Evolutionary conservation across 2,329 filamentous ascomycete species (phyloP).

Genomic region (Hymenoscyphus fraxineus): DNA sequence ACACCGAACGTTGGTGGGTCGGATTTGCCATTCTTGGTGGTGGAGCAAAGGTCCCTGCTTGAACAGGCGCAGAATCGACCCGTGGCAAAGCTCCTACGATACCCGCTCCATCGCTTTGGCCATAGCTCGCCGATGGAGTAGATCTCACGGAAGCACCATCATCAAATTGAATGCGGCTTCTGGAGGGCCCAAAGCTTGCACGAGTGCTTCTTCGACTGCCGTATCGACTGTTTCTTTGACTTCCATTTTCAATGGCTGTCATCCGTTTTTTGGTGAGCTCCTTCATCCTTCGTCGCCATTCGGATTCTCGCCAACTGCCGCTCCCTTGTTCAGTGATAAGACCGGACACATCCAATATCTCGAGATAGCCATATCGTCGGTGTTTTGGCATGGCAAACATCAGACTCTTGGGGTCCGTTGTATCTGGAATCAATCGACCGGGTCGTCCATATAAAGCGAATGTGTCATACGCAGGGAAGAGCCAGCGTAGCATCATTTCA

Average conservation of each 20-base stretch:
- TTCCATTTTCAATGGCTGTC: slow-evolving; percentile 53
- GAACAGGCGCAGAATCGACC: slow-evolving; percentile 48
- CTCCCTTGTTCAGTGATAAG: slow-evolving; percentile 78
- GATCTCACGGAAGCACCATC: slow-evolving; percentile 49
- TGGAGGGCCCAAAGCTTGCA: slow-evolving; percentile 50
- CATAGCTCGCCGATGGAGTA: slow-evolving; percentile 44
- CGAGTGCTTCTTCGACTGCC: slow-evolving; percentile 57
- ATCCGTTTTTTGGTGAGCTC: slow-evolving; percentile 80
- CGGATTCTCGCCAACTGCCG: slow-evolving; percentile 72
- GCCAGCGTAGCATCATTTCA: slow-evolving; percentile 87
- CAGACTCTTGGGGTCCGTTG: slow-evolving; percentile 78
- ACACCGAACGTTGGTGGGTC: slow-evolving; percentile 32
- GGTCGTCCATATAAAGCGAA: slow-evolving; percentile 91
- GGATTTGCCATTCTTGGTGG: slow-evolving; percentile 13
- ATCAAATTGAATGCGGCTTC: slow-evolving; percentile 53
- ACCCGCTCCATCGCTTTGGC: slow-evolving; percentile 22
- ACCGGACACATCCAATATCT: slow-evolving; percentile 77
- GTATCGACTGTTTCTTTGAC: slow-evolving; percentile 40
- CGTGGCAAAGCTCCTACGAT: slow-evolving; percentile 31
- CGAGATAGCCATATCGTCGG: slow-evolving; percentile 83
- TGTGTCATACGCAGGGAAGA: slow-evolving; percentile 92
- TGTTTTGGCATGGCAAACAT: slow-evolving; percentile 98
- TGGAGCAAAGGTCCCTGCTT: slow-evolving; percentile 24
- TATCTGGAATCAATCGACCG: slow-evolving; percentile 79
- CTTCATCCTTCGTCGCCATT: slow-evolving; percentile 88